Conservation (phyloP, 164 flowering plant genomes). For the Litsea cubeba region DNA sequence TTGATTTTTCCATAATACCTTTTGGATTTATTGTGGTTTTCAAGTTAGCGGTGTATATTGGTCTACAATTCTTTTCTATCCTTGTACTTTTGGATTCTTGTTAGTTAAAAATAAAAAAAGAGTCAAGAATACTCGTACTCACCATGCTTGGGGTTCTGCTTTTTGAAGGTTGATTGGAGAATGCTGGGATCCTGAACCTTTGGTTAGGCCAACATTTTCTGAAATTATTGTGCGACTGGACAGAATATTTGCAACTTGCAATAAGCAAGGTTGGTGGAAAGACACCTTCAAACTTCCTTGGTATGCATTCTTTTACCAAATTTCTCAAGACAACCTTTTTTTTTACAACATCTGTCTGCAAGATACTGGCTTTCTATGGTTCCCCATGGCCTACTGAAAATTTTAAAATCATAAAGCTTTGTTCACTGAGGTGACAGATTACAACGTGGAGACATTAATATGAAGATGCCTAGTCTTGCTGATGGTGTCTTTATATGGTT, state of each 20-base stretch:
- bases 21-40: too few relatives aligned
- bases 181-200: slow-evolving; percentile 73
- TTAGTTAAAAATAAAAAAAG: too few relatives aligned
- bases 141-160: neutral
- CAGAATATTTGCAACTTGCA: slow-evolving; percentile 55
- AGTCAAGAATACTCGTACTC: too few relatives aligned
- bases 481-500: neutral
- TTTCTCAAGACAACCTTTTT: neutral
- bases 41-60: too few relatives aligned
- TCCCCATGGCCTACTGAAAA: too few relatives aligned
- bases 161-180: slow-evolving; percentile 76
- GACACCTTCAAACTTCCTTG: slow-evolving; percentile 94
- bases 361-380: neutral
- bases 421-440: neutral
- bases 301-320: slow-evolving; percentile 28
- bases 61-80: too few relatives aligned
- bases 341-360: neutral
- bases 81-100: too few relatives aligned
- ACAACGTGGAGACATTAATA: neutral
- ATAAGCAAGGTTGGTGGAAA: slow-evolving; percentile 98
- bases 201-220: slow-evolving; percentile 76
- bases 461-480: neutral
- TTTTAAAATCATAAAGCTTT: neutral
- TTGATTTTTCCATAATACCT: neutral
- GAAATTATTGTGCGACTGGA: slow-evolving; percentile 79